Evolutionary conservation across 2,329 filamentous ascomycete genomes (phyloP).

Genomic region (Beauveria pseudobassiana): DNA sequence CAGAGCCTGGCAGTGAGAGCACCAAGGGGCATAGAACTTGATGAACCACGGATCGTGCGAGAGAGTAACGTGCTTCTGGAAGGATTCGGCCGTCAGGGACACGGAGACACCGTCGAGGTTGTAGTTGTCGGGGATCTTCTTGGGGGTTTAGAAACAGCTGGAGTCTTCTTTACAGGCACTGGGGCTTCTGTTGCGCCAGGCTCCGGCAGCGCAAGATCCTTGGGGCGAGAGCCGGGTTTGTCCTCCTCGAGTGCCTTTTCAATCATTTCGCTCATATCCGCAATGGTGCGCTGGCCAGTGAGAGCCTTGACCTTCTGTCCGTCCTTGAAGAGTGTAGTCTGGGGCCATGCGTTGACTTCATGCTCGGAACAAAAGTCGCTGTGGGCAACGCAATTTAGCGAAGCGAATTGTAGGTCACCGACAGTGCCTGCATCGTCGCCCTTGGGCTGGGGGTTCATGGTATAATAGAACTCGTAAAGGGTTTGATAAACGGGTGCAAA

Average conservation of each 20-base stretch:
- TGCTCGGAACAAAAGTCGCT: constrained; percentile 68
- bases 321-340: constrained; percentile 72
- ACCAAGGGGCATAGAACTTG: constrained; percentile 99
- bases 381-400: constrained; percentile 77
- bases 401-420: constrained; percentile 74
- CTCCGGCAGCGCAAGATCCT: constrained; percentile 59
- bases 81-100: constrained; percentile 72
- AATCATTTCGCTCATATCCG: constrained; percentile 58
- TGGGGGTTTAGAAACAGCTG: constrained; percentile 13
- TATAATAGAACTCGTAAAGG: constrained; percentile 90
- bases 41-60: constrained; percentile 94
- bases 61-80: constrained; percentile 77
- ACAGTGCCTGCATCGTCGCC: constrained; percentile 54
- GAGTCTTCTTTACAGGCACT: constrained; percentile 14
- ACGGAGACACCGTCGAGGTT: constrained; percentile 73
- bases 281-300: constrained; percentile 60
- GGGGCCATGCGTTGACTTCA: constrained; percentile 64
- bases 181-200: constrained; percentile 52
- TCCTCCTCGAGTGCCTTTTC: constrained; percentile 71
- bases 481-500: constrained; percentile 87
- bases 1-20: constrained; percentile 88
- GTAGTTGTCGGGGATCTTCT: constrained; percentile 12
- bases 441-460: constrained; percentile 62
- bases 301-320: constrained; percentile 59
- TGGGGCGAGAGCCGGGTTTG: constrained; percentile 72